These are phyloP conservation scores for Solanum hybrid DNA, from an alignment of 305 asterid species.

Conservation along the genomic window DNA sequence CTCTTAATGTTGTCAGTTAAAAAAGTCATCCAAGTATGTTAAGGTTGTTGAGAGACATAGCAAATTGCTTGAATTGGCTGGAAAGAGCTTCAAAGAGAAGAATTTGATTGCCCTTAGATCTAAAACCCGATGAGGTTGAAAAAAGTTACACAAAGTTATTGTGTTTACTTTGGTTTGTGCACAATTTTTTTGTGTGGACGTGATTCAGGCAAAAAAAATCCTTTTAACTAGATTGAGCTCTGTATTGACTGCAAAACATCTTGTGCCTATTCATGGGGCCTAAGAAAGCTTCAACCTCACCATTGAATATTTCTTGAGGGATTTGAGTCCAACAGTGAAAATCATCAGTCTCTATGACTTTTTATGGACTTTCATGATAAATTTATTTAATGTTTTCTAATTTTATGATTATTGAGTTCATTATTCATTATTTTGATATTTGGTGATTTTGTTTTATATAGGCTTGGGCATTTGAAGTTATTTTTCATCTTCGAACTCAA, in stretches of 20 bases:
- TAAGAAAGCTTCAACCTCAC: neutral
- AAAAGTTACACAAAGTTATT: neutral
- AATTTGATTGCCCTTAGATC: neutral
- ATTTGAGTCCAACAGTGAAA: neutral
- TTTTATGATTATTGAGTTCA: no score
- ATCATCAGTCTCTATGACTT: neutral
- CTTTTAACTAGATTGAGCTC: neutral
- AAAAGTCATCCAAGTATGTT: neutral
- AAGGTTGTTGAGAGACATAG: neutral
- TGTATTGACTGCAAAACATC: neutral
- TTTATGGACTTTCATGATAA: neutral
- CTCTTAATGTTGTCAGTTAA: neutral
- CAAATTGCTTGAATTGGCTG: neutral
- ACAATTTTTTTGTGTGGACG: neutral
- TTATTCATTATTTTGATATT: neutral
- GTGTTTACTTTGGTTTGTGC: neutral
- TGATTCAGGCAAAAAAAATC: neutral
- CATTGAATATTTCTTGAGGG: neutral
- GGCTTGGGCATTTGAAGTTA: neutral
- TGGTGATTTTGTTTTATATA: neutral
- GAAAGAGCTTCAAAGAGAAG: neutral
- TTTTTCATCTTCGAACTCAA: neutral
- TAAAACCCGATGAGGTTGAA: neutral
- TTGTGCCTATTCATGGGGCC: neutral
- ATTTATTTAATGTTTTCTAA: no score